phyloP scores from a whole-genome alignment of 164 flowering plant species.

The Cinnamomum chago region DNA sequence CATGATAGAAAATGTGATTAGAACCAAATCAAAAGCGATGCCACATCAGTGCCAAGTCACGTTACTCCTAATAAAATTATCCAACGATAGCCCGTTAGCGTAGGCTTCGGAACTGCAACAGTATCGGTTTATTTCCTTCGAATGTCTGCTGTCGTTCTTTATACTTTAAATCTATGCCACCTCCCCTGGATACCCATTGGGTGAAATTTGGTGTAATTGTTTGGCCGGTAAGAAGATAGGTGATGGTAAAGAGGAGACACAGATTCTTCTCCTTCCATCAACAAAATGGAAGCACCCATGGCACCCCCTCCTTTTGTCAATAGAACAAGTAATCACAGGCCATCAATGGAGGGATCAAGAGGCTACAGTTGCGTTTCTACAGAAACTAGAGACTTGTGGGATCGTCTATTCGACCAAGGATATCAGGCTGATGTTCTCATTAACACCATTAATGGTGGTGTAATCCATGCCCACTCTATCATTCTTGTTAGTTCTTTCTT shows the following conservation, averaged over 20 bases:
- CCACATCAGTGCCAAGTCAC: no score
- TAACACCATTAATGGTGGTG: slow-evolving; percentile 41
- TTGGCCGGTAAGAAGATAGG: not conserved
- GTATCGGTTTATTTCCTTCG: not conserved
- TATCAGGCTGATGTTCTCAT: slow-evolving; percentile 71
- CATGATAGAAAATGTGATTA: no score
- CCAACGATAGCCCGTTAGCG: not conserved
- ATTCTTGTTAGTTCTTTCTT: slow-evolving; percentile 54
- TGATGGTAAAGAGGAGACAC: not conserved
- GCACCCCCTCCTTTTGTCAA: not conserved
- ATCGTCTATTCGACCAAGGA: slow-evolving; percentile 64
- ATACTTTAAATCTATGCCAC: no score
- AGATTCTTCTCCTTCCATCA: not conserved
- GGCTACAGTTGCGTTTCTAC: slow-evolving; percentile 24
- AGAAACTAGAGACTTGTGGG: slow-evolving; percentile 49
- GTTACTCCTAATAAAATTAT: no score
- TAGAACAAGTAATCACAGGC: not conserved
- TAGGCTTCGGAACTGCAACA: not conserved
- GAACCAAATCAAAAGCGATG: no score
- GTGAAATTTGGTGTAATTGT: not conserved
- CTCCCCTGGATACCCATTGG: no score
- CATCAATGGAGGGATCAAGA: not conserved
- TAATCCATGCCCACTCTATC: slow-evolving; percentile 63
- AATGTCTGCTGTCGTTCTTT: not conserved
- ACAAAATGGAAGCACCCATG: not conserved